Percentiles rank a stretch among this genome's conserved stretches.
Conservation (phyloP, 306 rosid species). For the Echinosophora koreensis region DNA sequence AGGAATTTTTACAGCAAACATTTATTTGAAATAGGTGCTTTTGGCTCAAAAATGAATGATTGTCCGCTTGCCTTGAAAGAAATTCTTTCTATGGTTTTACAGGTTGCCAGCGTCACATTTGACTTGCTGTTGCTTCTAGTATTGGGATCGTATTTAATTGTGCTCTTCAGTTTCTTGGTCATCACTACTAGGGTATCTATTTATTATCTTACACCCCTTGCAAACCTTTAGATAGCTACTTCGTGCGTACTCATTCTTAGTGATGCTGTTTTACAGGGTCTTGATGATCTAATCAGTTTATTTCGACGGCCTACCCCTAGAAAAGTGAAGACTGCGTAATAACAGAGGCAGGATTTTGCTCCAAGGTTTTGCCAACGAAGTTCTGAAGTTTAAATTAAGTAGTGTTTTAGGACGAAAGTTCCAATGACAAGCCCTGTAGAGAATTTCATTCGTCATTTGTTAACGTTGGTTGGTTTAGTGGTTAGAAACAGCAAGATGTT, state of each 20-base stretch:
- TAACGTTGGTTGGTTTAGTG: conserved; percentile 40
- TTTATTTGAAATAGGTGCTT: neutral
- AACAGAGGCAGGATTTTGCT: conserved; percentile 25
- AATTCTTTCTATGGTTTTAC: conserved; percentile 48
- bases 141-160: conserved; percentile 60
- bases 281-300: conserved; percentile 92
- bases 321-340: conserved; percentile 90
- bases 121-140: conserved; percentile 92
- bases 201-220: conserved; percentile 7
- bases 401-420: conserved; percentile 44
- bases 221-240: conserved; percentile 22
- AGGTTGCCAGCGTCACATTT: conserved; percentile 98
- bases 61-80: conserved; percentile 19
- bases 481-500: conserved; percentile 38
- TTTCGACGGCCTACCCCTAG: conserved; percentile 97
- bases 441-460: conserved; percentile 19
- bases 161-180: conserved; percentile 64
- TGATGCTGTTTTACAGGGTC: conserved; percentile 70
- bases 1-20: neutral
- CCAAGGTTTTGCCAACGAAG: conserved; percentile 32
- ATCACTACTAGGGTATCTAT: conserved; percentile 60
- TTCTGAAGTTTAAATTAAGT: conserved; percentile 28
- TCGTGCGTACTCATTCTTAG: conserved; percentile 35
- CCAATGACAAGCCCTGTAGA: conserved; percentile 40
- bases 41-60: neutral